phyloP scores from a whole-genome alignment of 441 rosid genomes.

The Brassica hybrid region DNA sequence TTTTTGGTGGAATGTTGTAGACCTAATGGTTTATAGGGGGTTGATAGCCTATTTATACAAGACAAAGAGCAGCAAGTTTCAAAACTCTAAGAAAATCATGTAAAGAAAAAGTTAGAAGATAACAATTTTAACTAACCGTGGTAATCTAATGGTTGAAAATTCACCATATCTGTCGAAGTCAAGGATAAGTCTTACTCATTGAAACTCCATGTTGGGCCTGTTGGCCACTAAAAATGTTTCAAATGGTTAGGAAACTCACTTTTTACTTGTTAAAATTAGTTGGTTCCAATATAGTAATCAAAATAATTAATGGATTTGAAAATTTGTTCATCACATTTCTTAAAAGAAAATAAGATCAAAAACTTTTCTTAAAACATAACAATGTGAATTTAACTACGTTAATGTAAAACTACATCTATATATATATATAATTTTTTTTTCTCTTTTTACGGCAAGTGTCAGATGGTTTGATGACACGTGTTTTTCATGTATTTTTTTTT shows the following conservation, averaged over 20 bases:
- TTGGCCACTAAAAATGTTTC: constrained; percentile 3
- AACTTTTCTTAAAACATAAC: too few species aligned
- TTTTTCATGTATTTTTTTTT: too few species aligned
- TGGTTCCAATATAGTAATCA: too few species aligned
- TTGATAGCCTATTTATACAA: constrained; percentile 31
- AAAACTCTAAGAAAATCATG: constrained; percentile 1
- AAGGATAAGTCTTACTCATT: constrained; percentile 18
- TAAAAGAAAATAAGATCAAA: too few species aligned
- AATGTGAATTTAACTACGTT: too few species aligned
- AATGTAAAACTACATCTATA: too few species aligned
- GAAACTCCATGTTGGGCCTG: constrained; percentile 12
- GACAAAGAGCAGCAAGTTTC: constrained; percentile 24
- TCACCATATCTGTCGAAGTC: constrained; percentile 9
- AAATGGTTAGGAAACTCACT: background rate
- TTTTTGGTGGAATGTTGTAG: constrained; percentile 14
- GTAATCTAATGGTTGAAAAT: constrained; percentile 18
- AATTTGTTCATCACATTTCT: too few species aligned
- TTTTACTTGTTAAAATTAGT: too few species aligned
- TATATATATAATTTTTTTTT: too few species aligned
- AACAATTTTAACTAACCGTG: constrained; percentile 7
- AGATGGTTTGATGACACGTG: too few species aligned
- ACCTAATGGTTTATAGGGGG: background rate
- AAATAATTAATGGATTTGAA: too few species aligned
- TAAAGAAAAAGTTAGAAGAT: background rate
- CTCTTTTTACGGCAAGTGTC: too few species aligned